A percentile compares a stretch with the other conserved stretches of the same genome.
Evolutionary conservation across 371 early-diverging fungal species (phyloP).

Genomic region (Actinomucor elegans): DNA sequence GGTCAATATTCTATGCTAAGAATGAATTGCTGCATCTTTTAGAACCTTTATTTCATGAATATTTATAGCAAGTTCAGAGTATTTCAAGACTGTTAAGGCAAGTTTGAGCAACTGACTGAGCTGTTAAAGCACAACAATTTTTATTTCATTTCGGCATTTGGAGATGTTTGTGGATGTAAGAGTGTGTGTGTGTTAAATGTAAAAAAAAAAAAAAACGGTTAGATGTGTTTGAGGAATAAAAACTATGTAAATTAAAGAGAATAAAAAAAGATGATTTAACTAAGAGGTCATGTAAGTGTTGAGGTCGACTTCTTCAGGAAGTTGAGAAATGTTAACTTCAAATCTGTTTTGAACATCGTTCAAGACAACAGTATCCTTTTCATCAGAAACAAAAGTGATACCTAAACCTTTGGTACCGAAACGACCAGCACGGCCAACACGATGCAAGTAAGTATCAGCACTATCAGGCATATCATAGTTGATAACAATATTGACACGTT

Average conservation of each 20-base stretch:
- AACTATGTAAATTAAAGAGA: neutral
- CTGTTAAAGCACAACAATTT: neutral
- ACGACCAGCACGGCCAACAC: slow-evolving; percentile 99
- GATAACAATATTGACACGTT: slow-evolving; percentile 98
- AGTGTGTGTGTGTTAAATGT: neutral
- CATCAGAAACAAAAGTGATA: slow-evolving; percentile 94
- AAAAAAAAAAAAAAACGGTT: neutral
- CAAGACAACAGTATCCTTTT: slow-evolving; percentile 80
- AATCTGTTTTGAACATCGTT: slow-evolving; percentile 94
- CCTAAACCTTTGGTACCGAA: slow-evolving; percentile 99
- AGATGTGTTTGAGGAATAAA: neutral
- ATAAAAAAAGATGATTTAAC: neutral
- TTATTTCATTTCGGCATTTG: slow-evolving; percentile 11
- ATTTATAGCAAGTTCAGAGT: too few species aligned
- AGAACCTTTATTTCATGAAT: too few species aligned
- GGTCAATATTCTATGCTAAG: too few species aligned
- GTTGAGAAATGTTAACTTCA: slow-evolving; percentile 90
- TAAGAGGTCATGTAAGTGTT: slow-evolving; percentile 64
- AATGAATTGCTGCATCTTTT: too few species aligned
- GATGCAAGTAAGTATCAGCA: slow-evolving; percentile 95
- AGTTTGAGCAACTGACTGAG: too few species aligned
- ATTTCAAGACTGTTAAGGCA: too few species aligned
- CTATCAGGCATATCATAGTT: slow-evolving; percentile 98
- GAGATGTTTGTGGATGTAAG: too few species aligned
- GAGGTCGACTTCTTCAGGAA: slow-evolving; percentile 89